Conservation (phyloP, 2,329 filamentous ascomycete species). For the Tolypocladium pustulatum region DNA sequence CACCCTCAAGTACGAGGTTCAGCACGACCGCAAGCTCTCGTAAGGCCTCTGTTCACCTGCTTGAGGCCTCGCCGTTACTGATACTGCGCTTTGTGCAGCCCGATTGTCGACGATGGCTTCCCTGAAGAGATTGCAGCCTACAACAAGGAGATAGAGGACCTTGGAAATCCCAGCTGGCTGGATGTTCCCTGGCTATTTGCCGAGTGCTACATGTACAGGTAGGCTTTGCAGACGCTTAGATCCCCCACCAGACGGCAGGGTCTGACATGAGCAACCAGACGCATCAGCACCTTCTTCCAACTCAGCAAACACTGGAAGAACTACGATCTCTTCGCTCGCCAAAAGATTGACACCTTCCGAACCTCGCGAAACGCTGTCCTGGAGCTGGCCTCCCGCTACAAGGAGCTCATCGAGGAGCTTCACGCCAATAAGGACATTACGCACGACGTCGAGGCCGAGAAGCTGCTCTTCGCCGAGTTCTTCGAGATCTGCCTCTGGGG, state of each 20-base stretch:
- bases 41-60: constrained; percentile 28
- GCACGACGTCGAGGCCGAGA: constrained; percentile 57
- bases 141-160: constrained; percentile 71
- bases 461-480: constrained; percentile 80
- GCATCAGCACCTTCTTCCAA: constrained; percentile 69
- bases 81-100: constrained; percentile 32
- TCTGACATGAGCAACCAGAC: constrained; percentile 32
- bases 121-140: constrained; percentile 73
- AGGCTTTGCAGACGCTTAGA: constrained; percentile 8
- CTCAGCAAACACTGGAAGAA: constrained; percentile 73
- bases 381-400: constrained; percentile 72
- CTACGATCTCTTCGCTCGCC: constrained; percentile 82
- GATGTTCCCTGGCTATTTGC: constrained; percentile 78
- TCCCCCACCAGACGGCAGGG: background rate
- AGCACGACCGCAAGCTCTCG: constrained; percentile 75
- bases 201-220: constrained; percentile 91
- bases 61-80: background rate
- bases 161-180: constrained; percentile 71
- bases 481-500: constrained; percentile 96
- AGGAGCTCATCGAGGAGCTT: constrained; percentile 59
- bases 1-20: constrained; percentile 84
- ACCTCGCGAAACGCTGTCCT: constrained; percentile 80
- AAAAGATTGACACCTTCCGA: constrained; percentile 87
- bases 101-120: constrained; percentile 65
- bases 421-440: constrained; percentile 39